Base-by-base conservation (phyloP, 108 stramenopile species). In the Asterionellopsis glacialis region DNA sequence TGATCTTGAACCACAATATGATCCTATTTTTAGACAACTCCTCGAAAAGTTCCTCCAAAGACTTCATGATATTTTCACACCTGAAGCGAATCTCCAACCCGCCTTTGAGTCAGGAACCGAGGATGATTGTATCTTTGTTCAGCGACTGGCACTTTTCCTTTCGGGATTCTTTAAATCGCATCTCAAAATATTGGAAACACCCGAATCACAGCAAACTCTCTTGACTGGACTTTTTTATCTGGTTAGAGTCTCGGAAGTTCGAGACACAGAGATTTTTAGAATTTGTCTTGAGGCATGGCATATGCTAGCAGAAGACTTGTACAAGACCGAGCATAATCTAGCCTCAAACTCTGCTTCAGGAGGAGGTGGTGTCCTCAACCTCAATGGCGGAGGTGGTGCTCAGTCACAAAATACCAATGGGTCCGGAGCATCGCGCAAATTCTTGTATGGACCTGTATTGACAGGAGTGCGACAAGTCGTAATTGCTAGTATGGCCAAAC, bases 401-500 rank as follows among this genome's bases (percentile, higher is more conserved):
- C 39, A 55, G 38, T n/a, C 39, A 41, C 19, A 43, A 33, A 33
- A 33, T 7, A 7, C 5, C 33, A 50, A 21, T 19, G 33, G 26
- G 61, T 4, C 12, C 23, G 61, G 57, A 21, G 68, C 64, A 1
- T 80, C 78, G 38, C 76, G 90, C 22, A 91, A 95, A 51, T 85
- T 72, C 52, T 68, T 90, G 55, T 97, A 98, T 59, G 81, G 72
- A n/a, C 75, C 77, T 9, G 81, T 98, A 38, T 75, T 97, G 40
- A 87, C 83, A 15, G 91, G 91, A 14, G 91, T 96, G 7, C 92
- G 97, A 41, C 82, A 85, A 25, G 96, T 99, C 19, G 91, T 98
- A 84, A 98, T 98, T 72, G 82, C 89, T 22, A 93, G 87, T 65
- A 99, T 99, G 99, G 96, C 96, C 61, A 98, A 98, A 68, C 99